A percentile compares a stretch with the other conserved stretches of the same genome.
These are phyloP conservation scores for Orbilia ellipsospora DNA, from an alignment of 2,329 filamentous ascomycete genomes.

Conservation along the genomic window DNA sequence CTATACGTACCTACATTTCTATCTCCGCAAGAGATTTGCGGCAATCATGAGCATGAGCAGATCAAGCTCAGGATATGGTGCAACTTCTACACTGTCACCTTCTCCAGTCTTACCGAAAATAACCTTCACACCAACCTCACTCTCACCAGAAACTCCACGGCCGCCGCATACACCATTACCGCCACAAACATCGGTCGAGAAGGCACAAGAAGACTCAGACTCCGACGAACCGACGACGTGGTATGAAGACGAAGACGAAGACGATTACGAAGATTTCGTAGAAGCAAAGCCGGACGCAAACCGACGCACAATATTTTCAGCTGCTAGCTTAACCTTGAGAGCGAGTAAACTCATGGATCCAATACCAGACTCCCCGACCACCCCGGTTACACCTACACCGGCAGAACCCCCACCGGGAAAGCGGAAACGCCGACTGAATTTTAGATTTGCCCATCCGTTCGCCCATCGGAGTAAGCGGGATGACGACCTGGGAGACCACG, in stretches of 20 bases:
- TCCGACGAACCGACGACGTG: not conserved
- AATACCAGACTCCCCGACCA: not conserved
- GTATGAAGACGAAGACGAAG: not conserved
- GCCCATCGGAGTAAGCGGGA: constrained; percentile 20
- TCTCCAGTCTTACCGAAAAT: not conserved
- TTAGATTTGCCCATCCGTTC: constrained; percentile 37
- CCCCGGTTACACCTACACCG: not conserved
- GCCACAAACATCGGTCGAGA: not conserved
- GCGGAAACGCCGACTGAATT: not conserved
- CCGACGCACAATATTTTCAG: too few relatives aligned
- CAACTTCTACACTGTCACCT: not conserved
- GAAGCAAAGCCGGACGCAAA: not conserved
- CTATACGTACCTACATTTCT: constrained; percentile 64
- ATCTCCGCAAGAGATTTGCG: constrained; percentile 27
- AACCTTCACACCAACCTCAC: not conserved
- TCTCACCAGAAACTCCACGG: too few relatives aligned
- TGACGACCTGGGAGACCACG: constrained; percentile 25
- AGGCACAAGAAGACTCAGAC: not conserved
- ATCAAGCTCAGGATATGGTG: not conserved
- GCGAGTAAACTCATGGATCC: not conserved
- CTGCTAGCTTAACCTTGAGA: too few relatives aligned
- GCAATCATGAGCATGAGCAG: constrained; percentile 16
- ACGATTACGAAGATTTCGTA: not conserved
- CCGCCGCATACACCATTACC: not conserved
- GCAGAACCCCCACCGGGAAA: not conserved